These are phyloP conservation scores for Glycine tomentella DNA, from an alignment of 306 rosid genomes.

Conservation along the genomic window DNA sequence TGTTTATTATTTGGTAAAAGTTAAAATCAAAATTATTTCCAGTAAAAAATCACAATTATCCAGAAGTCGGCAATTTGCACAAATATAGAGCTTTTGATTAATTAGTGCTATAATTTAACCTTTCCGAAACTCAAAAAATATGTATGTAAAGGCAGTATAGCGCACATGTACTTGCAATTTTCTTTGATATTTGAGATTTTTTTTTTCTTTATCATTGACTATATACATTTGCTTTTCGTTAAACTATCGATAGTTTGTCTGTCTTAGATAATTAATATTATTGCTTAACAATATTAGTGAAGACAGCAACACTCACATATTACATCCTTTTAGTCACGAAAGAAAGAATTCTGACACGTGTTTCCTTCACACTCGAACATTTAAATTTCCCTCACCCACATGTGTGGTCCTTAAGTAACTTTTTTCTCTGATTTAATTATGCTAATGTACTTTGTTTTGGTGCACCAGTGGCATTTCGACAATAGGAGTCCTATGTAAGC, in stretches of 20 bases:
- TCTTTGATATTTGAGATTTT: neutral
- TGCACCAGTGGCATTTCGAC: neutral
- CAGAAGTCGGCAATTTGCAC: neutral
- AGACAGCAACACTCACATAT: neutral
- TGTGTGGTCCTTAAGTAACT: neutral
- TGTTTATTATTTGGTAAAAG: no score
- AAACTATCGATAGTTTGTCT: neutral
- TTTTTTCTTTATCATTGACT: neutral
- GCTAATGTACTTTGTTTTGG: no score
- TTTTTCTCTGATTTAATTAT: neutral
- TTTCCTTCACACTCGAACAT: neutral
- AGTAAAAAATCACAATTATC: neutral
- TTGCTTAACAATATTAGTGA: neutral
- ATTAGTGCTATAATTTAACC: neutral
- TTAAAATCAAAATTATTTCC: neutral
- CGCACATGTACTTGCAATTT: neutral
- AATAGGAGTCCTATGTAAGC: neutral
- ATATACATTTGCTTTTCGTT: neutral
- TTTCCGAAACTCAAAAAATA: no score
- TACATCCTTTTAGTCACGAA: neutral
- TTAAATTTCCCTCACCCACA: neutral
- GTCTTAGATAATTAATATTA: neutral
- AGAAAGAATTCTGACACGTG: neutral
- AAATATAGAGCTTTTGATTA: neutral
- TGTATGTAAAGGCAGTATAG: neutral